A percentile compares a stretch with the other conserved stretches of the same genome.
Evolutionary conservation across 2,329 filamentous ascomycete species (phyloP).

Genomic region (Endoconidiophora laricicola): DNA sequence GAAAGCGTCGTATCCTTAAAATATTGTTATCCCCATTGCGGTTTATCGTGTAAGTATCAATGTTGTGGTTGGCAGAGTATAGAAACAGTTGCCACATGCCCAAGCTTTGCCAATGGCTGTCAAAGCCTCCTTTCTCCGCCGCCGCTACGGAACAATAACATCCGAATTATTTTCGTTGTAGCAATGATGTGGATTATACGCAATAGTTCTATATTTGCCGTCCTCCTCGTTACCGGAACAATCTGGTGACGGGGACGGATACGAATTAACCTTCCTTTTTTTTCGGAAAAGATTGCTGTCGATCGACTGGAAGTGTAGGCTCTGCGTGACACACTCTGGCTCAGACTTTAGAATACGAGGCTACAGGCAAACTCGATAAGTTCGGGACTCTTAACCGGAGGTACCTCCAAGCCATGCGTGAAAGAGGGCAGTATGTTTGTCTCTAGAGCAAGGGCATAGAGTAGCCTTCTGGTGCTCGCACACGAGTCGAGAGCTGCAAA

Average conservation of each 20-base stretch:
- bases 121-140: background rate
- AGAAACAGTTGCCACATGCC: slow-evolving; percentile 51
- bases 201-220: background rate
- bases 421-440: slow-evolving; percentile 26
- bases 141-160: slow-evolving; percentile 2
- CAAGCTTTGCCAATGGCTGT: slow-evolving; percentile 14
- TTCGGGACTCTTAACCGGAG: too few species aligned
- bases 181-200: background rate
- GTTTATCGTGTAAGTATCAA: slow-evolving; percentile 52
- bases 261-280: too few species aligned
- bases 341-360: background rate
- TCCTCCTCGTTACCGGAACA: background rate
- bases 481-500: too few species aligned
- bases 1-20: background rate
- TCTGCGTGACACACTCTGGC: background rate
- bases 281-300: too few species aligned
- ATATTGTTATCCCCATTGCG: slow-evolving; percentile 21
- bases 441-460: slow-evolving; percentile 35
- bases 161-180: background rate
- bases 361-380: too few species aligned
- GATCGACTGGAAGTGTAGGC: too few species aligned
- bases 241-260: background rate
- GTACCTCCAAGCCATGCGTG: background rate
- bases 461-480: background rate
- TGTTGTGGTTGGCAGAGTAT: slow-evolving; percentile 52